A percentile compares a stretch with the other conserved stretches of the same genome.
Conservation (phyloP, 2,329 filamentous ascomycete species). For the Talaromyces funiculosus region DNA sequence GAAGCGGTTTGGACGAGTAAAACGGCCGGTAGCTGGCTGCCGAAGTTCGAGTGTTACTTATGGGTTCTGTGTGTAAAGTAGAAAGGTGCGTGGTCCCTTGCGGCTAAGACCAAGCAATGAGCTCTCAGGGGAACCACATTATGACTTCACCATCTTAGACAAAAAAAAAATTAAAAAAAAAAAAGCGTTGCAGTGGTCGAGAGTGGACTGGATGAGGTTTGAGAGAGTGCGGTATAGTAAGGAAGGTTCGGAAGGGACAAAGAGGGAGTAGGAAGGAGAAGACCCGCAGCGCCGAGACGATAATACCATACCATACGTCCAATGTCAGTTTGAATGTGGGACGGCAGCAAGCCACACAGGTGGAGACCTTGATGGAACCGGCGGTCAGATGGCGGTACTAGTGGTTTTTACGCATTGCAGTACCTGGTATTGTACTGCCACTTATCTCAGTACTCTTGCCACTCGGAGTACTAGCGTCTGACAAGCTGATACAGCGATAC, state of each 20-base stretch:
- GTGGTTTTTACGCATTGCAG: neutral
- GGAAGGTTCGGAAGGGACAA: neutral
- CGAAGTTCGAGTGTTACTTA: neutral
- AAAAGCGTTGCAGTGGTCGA: neutral
- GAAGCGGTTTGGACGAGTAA: neutral
- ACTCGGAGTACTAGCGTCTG: neutral
- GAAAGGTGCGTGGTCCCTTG: conserved; percentile 4
- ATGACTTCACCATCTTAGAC: conserved; percentile 6
- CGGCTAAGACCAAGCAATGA: conserved; percentile 9
- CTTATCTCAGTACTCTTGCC: neutral
- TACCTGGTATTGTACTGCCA: neutral
- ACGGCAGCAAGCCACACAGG: neutral
- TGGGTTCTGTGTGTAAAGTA: neutral
- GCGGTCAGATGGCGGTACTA: neutral
- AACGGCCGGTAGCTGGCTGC: neutral
- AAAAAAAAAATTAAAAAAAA: too few species aligned
- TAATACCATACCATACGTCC: neutral
- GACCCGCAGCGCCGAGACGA: neutral
- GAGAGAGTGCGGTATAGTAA: neutral
- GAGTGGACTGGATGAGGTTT: neutral
- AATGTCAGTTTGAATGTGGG: neutral
- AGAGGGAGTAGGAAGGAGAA: neutral
- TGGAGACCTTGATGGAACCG: neutral
- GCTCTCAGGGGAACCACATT: conserved; percentile 6
- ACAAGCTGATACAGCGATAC: neutral